Base-by-base conservation (phyloP, 2,329 filamentous ascomycete species). In the Aspergillus puulaauensis region DNA sequence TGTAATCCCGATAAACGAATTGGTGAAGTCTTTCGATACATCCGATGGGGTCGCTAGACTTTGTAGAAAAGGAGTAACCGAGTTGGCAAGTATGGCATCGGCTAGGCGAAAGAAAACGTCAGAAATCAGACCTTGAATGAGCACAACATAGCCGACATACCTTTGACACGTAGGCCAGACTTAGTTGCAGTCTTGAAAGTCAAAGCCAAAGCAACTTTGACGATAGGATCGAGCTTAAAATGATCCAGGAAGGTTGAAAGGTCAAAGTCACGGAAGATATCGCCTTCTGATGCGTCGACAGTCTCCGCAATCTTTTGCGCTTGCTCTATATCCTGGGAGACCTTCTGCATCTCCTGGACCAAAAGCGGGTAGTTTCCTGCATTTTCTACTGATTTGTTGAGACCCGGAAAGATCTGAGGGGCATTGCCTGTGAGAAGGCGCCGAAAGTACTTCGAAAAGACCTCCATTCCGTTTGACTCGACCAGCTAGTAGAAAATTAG, bases 401-500 rank as follows among this genome's bases (percentile, higher is more conserved):
- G 81, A 62, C 89, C 87, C 52, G 91, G 88, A 73, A 98, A 98
- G 73, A 99, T 95, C 70, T 95, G 89, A 63, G 88, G 81, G 69
- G 93, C 91, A 86, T 97, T 97, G 78, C 89, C 88, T 77, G 89
- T 90, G 72, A 99, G 86, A 73, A 98, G 83, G 77, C 93, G 91
- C 76, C 91, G 88, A 78, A 99, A 96, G 77, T 95, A 97, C 81
- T 93, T 96, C 60, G 91, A 88, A 75, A 93, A 97, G 73, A 97
- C 92, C 83, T 99, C 96, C 93, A 99, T 99, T 73, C 93, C 93
- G 92, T 96, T 89, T 70, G 93, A 93, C 86, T 96, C 89, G 80
- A 98, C 89, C 75, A 98, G 87, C 90, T 96, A 62, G 7, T 49
- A 31, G 21, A 7, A 37, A 37, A 51, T 58, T 24, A 52, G 52